Percentiles rank a stretch among this genome's conserved stretches.
Conservation (phyloP, 1,284 basidiomycete genomes). For the Fomitiporia mediterranea region DNA sequence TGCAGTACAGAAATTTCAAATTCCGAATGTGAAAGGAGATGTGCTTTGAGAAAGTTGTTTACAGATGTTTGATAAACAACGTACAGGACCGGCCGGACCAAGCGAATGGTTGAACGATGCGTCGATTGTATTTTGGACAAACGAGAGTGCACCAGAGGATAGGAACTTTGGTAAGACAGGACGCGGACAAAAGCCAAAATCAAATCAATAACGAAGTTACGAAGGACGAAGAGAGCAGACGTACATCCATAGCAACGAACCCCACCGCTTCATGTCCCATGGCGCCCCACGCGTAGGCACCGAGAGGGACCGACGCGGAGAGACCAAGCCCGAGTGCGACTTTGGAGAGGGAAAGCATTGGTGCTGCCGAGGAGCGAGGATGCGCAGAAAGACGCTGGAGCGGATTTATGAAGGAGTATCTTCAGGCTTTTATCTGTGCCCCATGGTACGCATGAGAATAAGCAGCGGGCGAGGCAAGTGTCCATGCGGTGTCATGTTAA, state of each 20-base stretch:
- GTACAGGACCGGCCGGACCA: conserved; percentile 42
- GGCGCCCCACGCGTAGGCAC: conserved; percentile 36
- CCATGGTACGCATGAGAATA: too few species aligned
- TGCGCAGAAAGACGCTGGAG: too few species aligned
- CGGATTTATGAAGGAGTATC: too few species aligned
- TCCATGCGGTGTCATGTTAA: too few species aligned
- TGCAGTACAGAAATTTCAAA: neutral
- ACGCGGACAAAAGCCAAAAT: conserved; percentile 29
- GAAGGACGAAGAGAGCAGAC: neutral
- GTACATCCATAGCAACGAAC: conserved; percentile 20
- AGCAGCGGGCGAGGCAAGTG: too few species aligned
- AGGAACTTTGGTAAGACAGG: conserved; percentile 36
- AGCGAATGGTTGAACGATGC: conserved; percentile 39
- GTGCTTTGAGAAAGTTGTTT: too few species aligned
- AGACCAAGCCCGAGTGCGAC: neutral
- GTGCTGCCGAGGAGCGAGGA: too few species aligned
- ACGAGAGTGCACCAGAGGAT: conserved; percentile 38
- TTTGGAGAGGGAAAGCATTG: neutral
- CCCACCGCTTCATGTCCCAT: conserved; percentile 41
- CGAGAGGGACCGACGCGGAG: neutral
- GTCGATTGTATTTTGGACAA: conserved; percentile 42
- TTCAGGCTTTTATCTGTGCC: too few species aligned
- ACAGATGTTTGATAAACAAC: conserved; percentile 8
- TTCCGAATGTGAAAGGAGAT: neutral
- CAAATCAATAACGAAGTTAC: neutral